Evolutionary conservation across 2,329 filamentous ascomycete species (phyloP).

Genomic region (Bipolaris oryzae): DNA sequence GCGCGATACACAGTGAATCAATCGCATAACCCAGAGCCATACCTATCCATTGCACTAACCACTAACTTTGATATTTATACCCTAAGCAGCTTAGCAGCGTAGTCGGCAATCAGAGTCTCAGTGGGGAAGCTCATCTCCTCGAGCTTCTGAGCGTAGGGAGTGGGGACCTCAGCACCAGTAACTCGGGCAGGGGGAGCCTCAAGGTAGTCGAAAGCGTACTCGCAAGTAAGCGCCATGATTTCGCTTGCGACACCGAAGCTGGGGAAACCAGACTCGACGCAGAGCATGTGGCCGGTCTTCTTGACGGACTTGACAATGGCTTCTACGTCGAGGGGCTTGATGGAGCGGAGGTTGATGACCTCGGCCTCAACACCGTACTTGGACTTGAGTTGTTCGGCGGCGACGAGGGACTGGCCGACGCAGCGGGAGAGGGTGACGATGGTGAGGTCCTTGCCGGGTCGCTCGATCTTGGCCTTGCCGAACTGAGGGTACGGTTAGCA

Average conservation of each 20-base stretch:
- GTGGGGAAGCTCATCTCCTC: constrained; percentile 96
- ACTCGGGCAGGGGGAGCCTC: constrained; percentile 91
- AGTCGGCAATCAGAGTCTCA: constrained; percentile 83
- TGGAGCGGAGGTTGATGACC: constrained; percentile 95
- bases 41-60: not conserved
- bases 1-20: not conserved
- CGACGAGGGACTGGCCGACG: constrained; percentile 87
- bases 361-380: constrained; percentile 96
- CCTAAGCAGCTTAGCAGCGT: constrained; percentile 85
- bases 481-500: constrained; percentile 57
- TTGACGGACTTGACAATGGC: constrained; percentile 96
- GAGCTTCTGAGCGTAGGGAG: constrained; percentile 89
- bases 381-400: constrained; percentile 90
- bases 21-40: not conserved
- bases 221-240: constrained; percentile 92
- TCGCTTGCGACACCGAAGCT: constrained; percentile 92
- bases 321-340: constrained; percentile 96
- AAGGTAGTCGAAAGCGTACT: constrained; percentile 98
- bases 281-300: constrained; percentile 93
- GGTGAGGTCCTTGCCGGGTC: constrained; percentile 91
- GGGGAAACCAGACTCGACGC: constrained; percentile 94
- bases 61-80: constrained; percentile 59
- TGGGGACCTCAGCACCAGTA: constrained; percentile 96
- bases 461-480: constrained; percentile 99
- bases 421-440: constrained; percentile 94